Evolutionary conservation across 2,329 filamentous ascomycete genomes (phyloP).

Genomic region (Fusarium liriodendri): DNA sequence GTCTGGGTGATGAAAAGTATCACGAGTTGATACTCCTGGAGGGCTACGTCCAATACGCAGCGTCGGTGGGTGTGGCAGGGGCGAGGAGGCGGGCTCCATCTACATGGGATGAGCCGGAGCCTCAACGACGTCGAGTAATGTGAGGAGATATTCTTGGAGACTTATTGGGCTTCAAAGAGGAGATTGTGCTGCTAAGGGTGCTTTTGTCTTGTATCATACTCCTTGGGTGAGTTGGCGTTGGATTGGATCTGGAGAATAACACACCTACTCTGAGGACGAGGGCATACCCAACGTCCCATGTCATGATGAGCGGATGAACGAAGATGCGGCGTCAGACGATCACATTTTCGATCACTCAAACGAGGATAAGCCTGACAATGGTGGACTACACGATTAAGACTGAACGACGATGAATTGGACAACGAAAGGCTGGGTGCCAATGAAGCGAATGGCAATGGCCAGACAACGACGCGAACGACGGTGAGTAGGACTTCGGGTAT

Average conservation of each 20-base stretch:
- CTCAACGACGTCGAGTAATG: neutral
- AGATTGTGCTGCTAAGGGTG: neutral
- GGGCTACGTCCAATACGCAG: neutral
- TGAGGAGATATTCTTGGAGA: neutral
- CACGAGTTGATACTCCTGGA: constrained; percentile 13
- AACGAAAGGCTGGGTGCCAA: neutral
- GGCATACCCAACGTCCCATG: neutral
- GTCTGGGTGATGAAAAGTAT: constrained; percentile 12
- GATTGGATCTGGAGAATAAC: neutral
- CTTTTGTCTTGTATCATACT: neutral
- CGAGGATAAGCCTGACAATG: neutral
- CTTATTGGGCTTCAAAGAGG: neutral
- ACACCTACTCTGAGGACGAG: neutral
- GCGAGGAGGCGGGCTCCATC: neutral
- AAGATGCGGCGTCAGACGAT: no score
- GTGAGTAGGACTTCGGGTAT: neutral
- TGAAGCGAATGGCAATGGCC: neutral
- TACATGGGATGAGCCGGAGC: neutral
- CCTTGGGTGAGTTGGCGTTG: neutral
- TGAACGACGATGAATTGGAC: neutral
- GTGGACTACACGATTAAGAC: neutral
- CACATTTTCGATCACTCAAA: no score
- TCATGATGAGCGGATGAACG: no score
- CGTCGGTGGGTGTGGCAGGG: neutral
- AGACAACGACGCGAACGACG: neutral